phyloP scores from a whole-genome alignment of 2,329 filamentous ascomycete species.

The Fusarium nygamai region DNA sequence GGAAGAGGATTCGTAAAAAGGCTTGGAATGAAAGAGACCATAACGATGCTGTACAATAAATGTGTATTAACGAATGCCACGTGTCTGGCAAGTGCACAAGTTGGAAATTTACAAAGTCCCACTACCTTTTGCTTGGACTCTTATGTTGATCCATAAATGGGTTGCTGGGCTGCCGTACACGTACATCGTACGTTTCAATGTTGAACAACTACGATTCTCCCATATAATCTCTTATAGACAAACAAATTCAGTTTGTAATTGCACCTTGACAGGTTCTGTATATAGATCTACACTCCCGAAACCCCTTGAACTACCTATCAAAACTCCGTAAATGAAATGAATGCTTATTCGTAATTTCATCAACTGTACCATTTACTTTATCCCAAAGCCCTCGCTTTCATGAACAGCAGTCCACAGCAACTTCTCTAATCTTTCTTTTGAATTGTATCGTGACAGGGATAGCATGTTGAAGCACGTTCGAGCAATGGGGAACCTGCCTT shows the following conservation, averaged over 20 bases:
- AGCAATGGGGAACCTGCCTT: slow-evolving; percentile 81
- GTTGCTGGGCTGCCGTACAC: not conserved
- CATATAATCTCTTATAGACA: not conserved
- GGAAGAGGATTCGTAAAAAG: slow-evolving; percentile 44
- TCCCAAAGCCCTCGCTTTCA: slow-evolving; percentile 90
- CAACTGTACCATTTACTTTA: slow-evolving; percentile 67
- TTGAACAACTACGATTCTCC: not conserved
- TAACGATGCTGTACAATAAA: slow-evolving; percentile 44
- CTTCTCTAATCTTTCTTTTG: slow-evolving; percentile 71
- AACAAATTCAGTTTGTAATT: slow-evolving; percentile 1
- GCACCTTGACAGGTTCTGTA: not conserved
- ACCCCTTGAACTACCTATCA: not conserved
- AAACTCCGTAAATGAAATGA: slow-evolving; percentile 33
- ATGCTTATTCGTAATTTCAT: slow-evolving; percentile 34
- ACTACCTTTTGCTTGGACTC: not conserved
- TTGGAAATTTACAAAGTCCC: slow-evolving; percentile 36
- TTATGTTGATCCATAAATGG: not conserved
- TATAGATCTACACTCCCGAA: slow-evolving; percentile 23
- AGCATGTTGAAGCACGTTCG: slow-evolving; percentile 92
- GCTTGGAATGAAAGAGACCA: not conserved
- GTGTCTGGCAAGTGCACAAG: slow-evolving; percentile 43
- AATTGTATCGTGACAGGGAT: slow-evolving; percentile 77
- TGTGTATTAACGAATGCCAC: slow-evolving; percentile 42
- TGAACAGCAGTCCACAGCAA: slow-evolving; percentile 87
- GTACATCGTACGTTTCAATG: not conserved